Percentiles rank a stretch among this genome's conserved stretches.
Evolutionary conservation across 2,329 filamentous ascomycete species (phyloP).

Genomic region (Ceratocystis harringtonii): DNA sequence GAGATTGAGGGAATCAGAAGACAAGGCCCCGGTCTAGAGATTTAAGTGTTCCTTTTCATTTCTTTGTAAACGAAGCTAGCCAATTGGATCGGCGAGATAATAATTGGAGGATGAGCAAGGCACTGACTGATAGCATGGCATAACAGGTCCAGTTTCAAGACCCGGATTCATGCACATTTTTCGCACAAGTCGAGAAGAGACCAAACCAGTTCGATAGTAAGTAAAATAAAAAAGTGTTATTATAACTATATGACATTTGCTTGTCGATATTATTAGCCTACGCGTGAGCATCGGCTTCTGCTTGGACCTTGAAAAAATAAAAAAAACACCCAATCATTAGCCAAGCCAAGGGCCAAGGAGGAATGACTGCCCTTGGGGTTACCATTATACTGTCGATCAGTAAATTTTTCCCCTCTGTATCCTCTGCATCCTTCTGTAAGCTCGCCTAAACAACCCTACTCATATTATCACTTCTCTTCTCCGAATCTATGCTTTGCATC

Average conservation of each 20-base stretch:
- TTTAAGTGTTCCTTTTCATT: background rate
- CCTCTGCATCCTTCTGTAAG: background rate
- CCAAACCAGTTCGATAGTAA: background rate
- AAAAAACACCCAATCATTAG: background rate
- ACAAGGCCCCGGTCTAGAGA: background rate
- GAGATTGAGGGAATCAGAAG: too few relatives aligned
- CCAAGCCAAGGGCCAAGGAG: background rate
- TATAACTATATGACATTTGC: background rate
- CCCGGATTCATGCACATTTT: too few relatives aligned
- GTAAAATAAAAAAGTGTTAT: background rate
- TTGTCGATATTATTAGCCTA: background rate
- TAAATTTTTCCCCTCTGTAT: background rate
- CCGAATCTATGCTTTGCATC: background rate
- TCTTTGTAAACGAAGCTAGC: too few relatives aligned
- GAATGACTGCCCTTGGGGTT: background rate
- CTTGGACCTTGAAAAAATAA: background rate
- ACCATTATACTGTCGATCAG: background rate
- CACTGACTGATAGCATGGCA: too few relatives aligned
- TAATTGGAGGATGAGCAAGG: too few relatives aligned
- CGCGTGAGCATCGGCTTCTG: conserved; percentile 1
- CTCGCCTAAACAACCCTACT: background rate
- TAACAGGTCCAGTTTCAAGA: too few relatives aligned
- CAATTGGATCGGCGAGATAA: too few relatives aligned
- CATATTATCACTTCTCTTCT: background rate
- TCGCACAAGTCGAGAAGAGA: too few relatives aligned